Conservation (phyloP, 129 eudicot species). For the Escallonia rubra region DNA sequence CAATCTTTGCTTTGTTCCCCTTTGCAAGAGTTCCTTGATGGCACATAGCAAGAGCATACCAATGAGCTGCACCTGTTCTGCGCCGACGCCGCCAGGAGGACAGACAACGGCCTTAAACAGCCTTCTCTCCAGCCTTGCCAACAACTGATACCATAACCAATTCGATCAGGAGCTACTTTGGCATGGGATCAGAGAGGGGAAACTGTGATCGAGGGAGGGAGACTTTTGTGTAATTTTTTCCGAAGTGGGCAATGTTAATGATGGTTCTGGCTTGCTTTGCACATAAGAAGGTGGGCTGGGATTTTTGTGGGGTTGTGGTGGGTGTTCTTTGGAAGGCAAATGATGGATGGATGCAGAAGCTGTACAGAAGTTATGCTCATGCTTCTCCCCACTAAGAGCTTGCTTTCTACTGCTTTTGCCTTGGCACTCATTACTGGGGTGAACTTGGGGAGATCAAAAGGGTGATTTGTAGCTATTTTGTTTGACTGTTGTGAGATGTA, state of each 20-base stretch:
- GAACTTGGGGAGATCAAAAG: neutral
- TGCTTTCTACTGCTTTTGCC: conserved; percentile 20
- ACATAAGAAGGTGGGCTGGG: conserved; percentile 7
- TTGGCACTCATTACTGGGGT: conserved; percentile 16
- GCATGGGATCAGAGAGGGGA: neutral
- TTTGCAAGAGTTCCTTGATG: conserved; percentile 37
- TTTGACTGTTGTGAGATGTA: no score
- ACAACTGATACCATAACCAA: neutral
- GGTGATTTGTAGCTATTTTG: no score
- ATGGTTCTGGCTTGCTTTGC: conserved; percentile 15
- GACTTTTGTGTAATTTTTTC: conserved; percentile 1
- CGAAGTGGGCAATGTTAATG: conserved; percentile 12
- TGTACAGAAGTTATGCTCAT: neutral
- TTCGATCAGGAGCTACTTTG: neutral
- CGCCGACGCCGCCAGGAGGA: conserved; percentile 36
- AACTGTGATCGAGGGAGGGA: conserved; percentile 1
- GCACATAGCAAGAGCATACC: conserved; percentile 45
- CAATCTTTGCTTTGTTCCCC: conserved; percentile 6
- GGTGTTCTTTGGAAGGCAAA: neutral
- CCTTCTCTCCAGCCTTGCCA: neutral
- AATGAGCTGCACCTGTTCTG: conserved; percentile 33
- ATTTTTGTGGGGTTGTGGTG: neutral
- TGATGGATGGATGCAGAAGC: neutral
- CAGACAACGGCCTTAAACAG: neutral
- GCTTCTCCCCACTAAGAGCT: conserved; percentile 20